Evolutionary conservation across 2,329 filamentous ascomycete genomes (phyloP), one percentile per base, ranked within the genome.

Genomic region (Pseudocercospora fijiensis): DNA sequence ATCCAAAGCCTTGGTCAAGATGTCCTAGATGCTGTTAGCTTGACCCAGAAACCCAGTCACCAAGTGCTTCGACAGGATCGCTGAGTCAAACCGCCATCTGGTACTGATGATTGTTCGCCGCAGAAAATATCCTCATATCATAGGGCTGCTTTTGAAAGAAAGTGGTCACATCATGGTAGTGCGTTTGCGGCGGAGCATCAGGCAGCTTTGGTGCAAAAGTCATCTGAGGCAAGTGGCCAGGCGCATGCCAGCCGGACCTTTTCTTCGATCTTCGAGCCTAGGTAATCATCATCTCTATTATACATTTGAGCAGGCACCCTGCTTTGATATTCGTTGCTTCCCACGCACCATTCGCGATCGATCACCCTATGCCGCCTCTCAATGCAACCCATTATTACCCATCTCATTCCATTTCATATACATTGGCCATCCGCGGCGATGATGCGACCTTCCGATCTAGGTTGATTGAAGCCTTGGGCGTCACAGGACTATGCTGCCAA

Each of bases 111-210:
- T 61, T 45, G 28, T 52, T 33, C 16, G 18, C 18, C 24, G 45
- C 43, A 18, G 53, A 55, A 11, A 43, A 18, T 30, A 28, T 47
- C 18, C 51, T 13, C n/a, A 51, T 43, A 58, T 61, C 41, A 13
- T 61, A 60, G 28, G 37, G 10, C 11, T 57, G 63, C 18, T 57
- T 6, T 7, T 28, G n/a, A 26, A 69, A 68, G 16, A 90, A n/a
- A n/a, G n/a, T n/a, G n/a, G n/a, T n/a, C n/a, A n/a, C n/a, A n/a
- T n/a, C n/a, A n/a, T n/a, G n/a, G n/a, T n/a, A n/a, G n/a, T n/a
- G n/a, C n/a, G n/a, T n/a, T 5, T 37, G 33, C 33, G 33, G 33
- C 33, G 13, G 33, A n/a, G n/a, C 13, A 37, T 37, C 1, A 37
- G 33, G 33, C 2, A 37, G 33, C 13, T 2, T 37, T n/a, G 13